phyloP scores from a whole-genome alignment of 208 protist species.

The Porcisia hertigi region DNA sequence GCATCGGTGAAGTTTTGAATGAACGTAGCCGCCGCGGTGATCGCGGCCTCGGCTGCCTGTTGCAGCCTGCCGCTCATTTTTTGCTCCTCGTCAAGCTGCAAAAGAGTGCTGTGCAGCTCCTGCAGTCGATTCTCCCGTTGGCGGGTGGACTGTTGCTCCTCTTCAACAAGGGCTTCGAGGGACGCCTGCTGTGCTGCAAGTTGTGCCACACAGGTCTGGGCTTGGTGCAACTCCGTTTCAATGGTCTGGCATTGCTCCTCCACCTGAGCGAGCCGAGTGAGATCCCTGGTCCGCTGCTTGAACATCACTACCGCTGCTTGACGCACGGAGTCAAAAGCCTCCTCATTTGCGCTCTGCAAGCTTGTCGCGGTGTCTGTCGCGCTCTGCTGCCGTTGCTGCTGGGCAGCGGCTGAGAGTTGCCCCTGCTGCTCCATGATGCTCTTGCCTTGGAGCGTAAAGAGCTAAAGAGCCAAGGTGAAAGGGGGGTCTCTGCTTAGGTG shows the following conservation, averaged over 20 bases:
- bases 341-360: conserved; percentile 16
- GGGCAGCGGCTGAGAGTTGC: background rate
- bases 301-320: conserved; percentile 74
- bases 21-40: conserved; percentile 34
- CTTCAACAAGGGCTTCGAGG: conserved; percentile 59
- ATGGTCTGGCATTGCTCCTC: conserved; percentile 29
- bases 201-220: conserved; percentile 34
- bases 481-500: too few relatives aligned
- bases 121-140: conserved; percentile 52
- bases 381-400: conserved; percentile 8
- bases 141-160: conserved; percentile 51
- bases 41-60: conserved; percentile 37
- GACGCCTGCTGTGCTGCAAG: conserved; percentile 49
- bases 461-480: background rate
- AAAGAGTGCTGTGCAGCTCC: conserved; percentile 49
- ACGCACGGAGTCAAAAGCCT: conserved; percentile 71
- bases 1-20: conserved; percentile 32
- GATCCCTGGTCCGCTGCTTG: conserved; percentile 82
- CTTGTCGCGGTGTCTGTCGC: background rate
- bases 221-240: conserved; percentile 27
- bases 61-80: conserved; percentile 37
- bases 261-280: conserved; percentile 61
- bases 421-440: conserved; percentile 8
- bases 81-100: conserved; percentile 57
- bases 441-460: background rate